Evolutionary conservation across 441 rosid genomes (phyloP).

Genomic region (Rhodomyrtus psidioides): DNA sequence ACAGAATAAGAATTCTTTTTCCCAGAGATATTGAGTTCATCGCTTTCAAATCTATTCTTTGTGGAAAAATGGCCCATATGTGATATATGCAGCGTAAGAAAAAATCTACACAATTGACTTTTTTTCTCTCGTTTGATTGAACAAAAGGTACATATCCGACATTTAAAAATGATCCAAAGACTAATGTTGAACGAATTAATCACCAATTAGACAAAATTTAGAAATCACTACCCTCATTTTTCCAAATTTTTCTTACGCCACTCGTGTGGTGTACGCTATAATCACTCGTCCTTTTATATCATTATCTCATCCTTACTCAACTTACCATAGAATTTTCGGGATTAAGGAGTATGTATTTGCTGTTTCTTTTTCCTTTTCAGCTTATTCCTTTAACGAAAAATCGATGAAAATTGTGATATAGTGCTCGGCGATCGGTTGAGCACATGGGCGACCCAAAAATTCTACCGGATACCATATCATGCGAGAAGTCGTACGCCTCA

Average conservation of each 20-base stretch:
- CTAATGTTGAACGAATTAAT: not conserved
- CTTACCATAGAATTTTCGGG: not conserved
- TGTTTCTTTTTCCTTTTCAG: too few relatives aligned
- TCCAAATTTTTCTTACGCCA: too few relatives aligned
- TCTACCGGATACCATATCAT: not conserved
- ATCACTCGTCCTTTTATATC: not conserved
- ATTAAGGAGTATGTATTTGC: not conserved
- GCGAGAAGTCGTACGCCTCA: not conserved
- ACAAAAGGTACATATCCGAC: not conserved
- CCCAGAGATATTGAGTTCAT: not conserved
- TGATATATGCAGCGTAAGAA: not conserved
- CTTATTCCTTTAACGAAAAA: too few relatives aligned
- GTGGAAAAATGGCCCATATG: not conserved
- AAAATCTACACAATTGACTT: not conserved
- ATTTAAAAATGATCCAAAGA: not conserved
- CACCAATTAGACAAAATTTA: not conserved
- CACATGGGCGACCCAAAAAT: not conserved
- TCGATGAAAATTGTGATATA: not conserved
- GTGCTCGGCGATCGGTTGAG: not conserved
- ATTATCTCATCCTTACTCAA: not conserved
- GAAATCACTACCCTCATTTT: not conserved
- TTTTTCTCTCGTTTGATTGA: not conserved
- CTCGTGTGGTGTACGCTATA: too few relatives aligned
- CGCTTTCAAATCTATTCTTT: not conserved
- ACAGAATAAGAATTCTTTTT: not conserved